phyloP scores from a whole-genome alignment of 495 filamentous ascomycete genomes.

The Penicillium fimorum region DNA sequence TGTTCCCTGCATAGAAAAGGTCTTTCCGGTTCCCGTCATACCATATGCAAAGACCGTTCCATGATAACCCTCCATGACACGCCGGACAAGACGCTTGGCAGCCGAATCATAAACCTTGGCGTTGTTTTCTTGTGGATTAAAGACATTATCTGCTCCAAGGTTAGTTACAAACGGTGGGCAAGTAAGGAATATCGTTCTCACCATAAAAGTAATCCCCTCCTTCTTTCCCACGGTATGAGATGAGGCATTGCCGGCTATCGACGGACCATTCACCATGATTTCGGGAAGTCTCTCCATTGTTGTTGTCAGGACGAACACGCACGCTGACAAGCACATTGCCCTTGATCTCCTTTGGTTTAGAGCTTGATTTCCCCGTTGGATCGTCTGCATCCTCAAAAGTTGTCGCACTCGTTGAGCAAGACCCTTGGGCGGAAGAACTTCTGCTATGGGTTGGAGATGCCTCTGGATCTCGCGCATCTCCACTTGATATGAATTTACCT shows the following conservation, averaged over 20 bases:
- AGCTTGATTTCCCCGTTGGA: constrained; percentile 31
- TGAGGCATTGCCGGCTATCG: constrained; percentile 76
- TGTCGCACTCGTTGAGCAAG: constrained; percentile 85
- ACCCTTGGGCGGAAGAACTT: constrained; percentile 85
- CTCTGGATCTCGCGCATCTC: constrained; percentile 62
- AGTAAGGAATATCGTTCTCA: constrained; percentile 39
- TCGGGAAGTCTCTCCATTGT: constrained; percentile 54
- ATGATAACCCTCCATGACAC: constrained; percentile 99
- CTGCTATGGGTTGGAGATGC: constrained; percentile 83
- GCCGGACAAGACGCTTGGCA: constrained; percentile 88
- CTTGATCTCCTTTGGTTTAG: constrained; percentile 64
- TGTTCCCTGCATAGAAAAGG: constrained; percentile 98
- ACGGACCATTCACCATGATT: constrained; percentile 87
- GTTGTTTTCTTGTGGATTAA: constrained; percentile 88
- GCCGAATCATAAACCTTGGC: constrained; percentile 88
- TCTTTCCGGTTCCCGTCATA: constrained; percentile 98
- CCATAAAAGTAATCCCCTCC: constrained; percentile 92
- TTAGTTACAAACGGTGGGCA: constrained; percentile 5
- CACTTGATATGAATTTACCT: constrained; percentile 63
- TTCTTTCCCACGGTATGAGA: constrained; percentile 83
- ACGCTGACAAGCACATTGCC: constrained; percentile 97
- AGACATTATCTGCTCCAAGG: constrained; percentile 77
- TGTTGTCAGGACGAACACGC: constrained; percentile 79
- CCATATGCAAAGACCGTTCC: constrained; percentile 98
- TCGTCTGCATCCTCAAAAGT: constrained; percentile 69